Conservation (phyloP, 257 asterid species). For the Jacaranda copaia region DNA sequence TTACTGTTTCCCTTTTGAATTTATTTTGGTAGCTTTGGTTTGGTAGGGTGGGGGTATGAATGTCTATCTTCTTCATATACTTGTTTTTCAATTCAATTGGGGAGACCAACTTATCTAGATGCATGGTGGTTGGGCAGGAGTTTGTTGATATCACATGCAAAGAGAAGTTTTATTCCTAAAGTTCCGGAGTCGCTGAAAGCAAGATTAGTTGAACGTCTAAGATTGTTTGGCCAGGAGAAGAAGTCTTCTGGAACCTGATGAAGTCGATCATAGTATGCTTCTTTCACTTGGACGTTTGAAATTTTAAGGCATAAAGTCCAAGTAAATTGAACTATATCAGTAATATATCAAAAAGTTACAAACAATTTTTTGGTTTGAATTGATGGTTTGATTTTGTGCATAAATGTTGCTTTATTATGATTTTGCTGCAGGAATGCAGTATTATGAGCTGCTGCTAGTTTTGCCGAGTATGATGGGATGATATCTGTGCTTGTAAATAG, state of each 20-base stretch:
- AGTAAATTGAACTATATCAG: too few species aligned
- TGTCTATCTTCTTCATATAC: background rate
- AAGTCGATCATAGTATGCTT: constrained; percentile 48
- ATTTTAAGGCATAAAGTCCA: too few species aligned
- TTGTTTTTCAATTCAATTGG: constrained; percentile 14
- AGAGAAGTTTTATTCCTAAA: constrained; percentile 58
- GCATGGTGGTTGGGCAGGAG: constrained; percentile 55
- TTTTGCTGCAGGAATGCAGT: constrained; percentile 26
- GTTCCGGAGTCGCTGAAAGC: constrained; percentile 78
- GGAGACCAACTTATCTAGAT: constrained; percentile 18
- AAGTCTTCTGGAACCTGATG: constrained; percentile 48
- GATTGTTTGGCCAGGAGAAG: constrained; percentile 63
- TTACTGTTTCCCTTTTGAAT: background rate
- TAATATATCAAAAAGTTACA: too few species aligned
- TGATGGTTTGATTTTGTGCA: background rate
- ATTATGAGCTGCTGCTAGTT: constrained; percentile 13
- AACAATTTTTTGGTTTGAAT: too few species aligned
- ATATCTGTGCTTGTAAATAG: constrained; percentile 47
- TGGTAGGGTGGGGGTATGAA: background rate
- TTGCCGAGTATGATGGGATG: background rate
- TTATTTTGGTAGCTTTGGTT: constrained; percentile 17
- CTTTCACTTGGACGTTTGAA: too few species aligned
- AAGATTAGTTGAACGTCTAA: constrained; percentile 59
- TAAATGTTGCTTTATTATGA: background rate
- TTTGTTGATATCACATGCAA: constrained; percentile 70